Percentiles rank a stretch among this genome's conserved stretches.
Evolutionary conservation across 306 rosid species (phyloP).

Genomic region (Malus sieversii): DNA sequence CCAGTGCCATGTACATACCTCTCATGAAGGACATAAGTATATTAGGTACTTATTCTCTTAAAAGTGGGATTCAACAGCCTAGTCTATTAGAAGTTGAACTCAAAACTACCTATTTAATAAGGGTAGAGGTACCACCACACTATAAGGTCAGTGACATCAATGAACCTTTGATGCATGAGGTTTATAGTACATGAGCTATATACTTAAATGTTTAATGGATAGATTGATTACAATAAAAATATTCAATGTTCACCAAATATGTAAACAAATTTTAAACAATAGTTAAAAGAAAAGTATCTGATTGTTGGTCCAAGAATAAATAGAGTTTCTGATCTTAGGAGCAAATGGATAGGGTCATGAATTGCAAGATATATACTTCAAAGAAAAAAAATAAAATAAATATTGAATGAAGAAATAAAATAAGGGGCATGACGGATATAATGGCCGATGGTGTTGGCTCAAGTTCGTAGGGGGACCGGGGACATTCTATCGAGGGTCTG

Average conservation of each 20-base stretch:
- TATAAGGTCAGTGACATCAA: conserved; percentile 2
- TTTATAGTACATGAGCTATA: not conserved
- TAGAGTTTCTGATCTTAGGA: not conserved
- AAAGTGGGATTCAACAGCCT: conserved; percentile 9
- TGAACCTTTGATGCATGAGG: not conserved
- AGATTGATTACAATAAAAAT: not conserved
- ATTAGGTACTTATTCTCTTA: conserved; percentile 5
- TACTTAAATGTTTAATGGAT: not conserved
- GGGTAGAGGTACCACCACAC: conserved; percentile 9
- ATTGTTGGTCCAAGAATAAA: conserved; percentile 2
- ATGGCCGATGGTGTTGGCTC: conserved; percentile 32
- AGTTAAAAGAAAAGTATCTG: not conserved
- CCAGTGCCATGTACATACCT: not conserved
- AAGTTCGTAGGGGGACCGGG: not conserved
- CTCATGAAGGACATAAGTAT: not conserved
- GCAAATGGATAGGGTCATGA: not conserved
- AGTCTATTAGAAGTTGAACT: not conserved
- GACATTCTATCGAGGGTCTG: no score
- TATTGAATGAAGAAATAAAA: not conserved
- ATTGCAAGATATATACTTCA: not conserved
- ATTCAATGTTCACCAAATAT: not conserved
- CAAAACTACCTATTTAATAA: conserved; percentile 7
- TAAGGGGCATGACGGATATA: conserved; percentile 36
- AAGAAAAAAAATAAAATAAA: not conserved
- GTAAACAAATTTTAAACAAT: not conserved